phyloP scores from a whole-genome alignment of 768 basidiomycete genomes.

The Rhizopogon rudus region DNA sequence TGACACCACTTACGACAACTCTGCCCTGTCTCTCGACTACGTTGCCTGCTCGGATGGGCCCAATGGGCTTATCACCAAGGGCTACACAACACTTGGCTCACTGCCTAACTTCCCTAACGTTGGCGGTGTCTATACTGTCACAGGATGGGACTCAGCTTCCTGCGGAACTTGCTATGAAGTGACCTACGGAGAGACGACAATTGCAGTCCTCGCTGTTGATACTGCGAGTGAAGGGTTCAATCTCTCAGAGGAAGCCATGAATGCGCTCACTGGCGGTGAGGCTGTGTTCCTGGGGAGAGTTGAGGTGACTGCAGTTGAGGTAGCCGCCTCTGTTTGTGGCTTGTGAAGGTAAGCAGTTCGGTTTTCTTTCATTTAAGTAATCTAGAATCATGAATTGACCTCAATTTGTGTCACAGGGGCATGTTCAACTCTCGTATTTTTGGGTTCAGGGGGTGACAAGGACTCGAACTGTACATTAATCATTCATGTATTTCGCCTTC shows the following conservation, averaged over 20 bases:
- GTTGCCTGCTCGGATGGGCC: constrained; percentile 30
- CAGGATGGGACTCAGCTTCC: constrained; percentile 20
- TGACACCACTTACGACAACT: constrained; percentile 26
- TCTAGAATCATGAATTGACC: neutral
- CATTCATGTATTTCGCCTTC: neutral
- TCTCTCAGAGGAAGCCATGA: constrained; percentile 49
- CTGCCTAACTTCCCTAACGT: constrained; percentile 28
- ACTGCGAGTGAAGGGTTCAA: constrained; percentile 34
- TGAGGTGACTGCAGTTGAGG: constrained; percentile 36
- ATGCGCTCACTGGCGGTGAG: constrained; percentile 42
- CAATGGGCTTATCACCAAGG: constrained; percentile 25
- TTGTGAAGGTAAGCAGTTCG: neutral
- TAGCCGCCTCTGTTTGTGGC: constrained; percentile 46
- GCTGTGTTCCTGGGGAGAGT: constrained; percentile 46
- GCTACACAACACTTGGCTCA: constrained; percentile 28
- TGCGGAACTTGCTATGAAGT: constrained; percentile 32
- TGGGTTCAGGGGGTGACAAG: neutral
- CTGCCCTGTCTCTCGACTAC: constrained; percentile 8
- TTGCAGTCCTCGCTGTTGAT: constrained; percentile 26
- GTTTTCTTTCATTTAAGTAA: neutral
- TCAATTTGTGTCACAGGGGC: neutral
- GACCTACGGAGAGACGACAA: constrained; percentile 17
- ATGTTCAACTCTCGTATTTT: neutral
- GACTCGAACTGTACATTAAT: neutral
- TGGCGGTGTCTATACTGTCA: constrained; percentile 28